Evolutionary conservation across 805 yeast species (phyloP), one percentile per base, ranked within the genome.

Genomic region (Candida patagonica): DNA sequence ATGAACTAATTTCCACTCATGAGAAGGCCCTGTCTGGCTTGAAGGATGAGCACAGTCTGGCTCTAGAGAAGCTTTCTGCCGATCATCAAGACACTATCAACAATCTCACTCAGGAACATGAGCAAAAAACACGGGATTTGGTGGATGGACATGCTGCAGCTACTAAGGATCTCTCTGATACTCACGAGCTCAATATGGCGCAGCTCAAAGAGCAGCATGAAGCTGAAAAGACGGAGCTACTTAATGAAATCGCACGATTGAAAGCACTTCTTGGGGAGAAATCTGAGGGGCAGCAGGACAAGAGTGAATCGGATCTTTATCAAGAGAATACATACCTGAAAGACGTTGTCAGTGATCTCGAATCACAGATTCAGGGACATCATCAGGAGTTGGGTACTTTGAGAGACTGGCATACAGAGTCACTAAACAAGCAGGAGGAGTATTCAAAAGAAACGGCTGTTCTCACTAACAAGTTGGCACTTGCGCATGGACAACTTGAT

Each of bases 351-450:
- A 34, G 3, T 6, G n/a, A 27, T 7, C 4, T 5, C n/a, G 7
- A 34, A 15, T n/a, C 12, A 19, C 16, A 37, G 21, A 5, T 29
- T 12, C 27, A 37, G n/a, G 35, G 25, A 10, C 40, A 29, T 7
- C 26, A 34, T 33, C 19, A 19, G 9, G 35, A 43, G 24, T 23
- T 38, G 12, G 35, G 26, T 12, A 3, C 30, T 9, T 15, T 39
- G 19, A 33, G 30, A 37, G 43, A 43, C 4, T 9, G 26, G 2
- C 41, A 44, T 35, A 40, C 20, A 3, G 34, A 35, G 23, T 37
- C 45, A 15, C 21, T 42, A 13, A 20, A 38, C 7, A 44, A 37
- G 17, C 47, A 41, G 30, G 32, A 30, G 15, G 43, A 42, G 20
- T 27, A 24, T 23, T 33, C 40, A 9, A 39, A 37, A 23, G 31